Conservation (phyloP, 257 asterid species). For the Solanum habrochaites region DNA sequence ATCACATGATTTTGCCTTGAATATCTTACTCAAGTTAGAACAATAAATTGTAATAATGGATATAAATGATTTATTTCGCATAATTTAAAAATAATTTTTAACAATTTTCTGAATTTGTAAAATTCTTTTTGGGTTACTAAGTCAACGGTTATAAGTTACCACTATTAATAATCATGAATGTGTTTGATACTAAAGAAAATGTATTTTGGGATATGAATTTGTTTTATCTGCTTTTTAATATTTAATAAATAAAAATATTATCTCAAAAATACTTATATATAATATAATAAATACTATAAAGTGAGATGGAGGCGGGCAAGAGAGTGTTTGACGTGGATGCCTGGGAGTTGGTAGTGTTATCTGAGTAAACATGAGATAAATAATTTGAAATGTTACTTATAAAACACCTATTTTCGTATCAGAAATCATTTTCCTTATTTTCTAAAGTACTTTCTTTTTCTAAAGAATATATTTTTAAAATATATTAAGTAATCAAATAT, state of each 20-base stretch:
- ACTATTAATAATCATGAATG: neutral
- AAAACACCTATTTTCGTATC: no score
- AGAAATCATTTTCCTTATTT: no score
- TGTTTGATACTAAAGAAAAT: neutral
- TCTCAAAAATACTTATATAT: neutral
- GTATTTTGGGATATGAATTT: neutral
- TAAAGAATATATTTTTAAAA: neutral
- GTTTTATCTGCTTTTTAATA: neutral
- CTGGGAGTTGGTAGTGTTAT: neutral
- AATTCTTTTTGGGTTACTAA: neutral
- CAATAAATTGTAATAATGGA: no score
- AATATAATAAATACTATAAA: neutral
- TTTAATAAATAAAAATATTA: neutral
- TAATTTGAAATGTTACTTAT: no score
- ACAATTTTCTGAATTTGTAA: rapidly evolving
- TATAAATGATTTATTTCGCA: no score
- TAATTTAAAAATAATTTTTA: no score
- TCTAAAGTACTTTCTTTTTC: no score
- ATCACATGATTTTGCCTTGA: neutral
- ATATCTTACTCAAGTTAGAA: neutral
- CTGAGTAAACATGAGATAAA: neutral
- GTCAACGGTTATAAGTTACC: neutral
- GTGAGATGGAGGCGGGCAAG: rapidly evolving
- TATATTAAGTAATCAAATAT: neutral
- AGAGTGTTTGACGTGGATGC: neutral